phyloP scores from a whole-genome alignment of 2,329 filamentous ascomycete genomes.

The Metarhizium brunneum region DNA sequence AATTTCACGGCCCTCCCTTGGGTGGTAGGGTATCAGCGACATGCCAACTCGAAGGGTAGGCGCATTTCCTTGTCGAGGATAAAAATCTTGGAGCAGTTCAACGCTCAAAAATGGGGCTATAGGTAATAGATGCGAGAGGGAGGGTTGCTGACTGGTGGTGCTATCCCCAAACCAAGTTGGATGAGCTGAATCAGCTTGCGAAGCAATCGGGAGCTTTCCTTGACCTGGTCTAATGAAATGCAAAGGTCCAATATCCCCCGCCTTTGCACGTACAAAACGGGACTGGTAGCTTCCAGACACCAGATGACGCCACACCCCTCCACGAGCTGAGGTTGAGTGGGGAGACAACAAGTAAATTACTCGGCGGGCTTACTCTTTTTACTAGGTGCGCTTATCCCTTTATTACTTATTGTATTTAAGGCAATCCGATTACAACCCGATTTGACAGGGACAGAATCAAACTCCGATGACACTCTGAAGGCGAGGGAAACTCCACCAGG shows the following conservation, averaged over 20 bases:
- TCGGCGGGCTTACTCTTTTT: too few species aligned
- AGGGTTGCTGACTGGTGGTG: not conserved
- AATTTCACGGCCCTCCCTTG: conserved; percentile 65
- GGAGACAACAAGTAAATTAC: conserved; percentile 17
- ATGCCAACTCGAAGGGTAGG: conserved; percentile 17
- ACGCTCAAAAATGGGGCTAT: not conserved
- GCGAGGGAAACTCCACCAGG: too few species aligned
- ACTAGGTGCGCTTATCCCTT: too few species aligned
- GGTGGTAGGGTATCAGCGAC: conserved; percentile 70
- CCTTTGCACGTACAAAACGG: conserved; percentile 25
- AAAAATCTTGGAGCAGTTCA: not conserved
- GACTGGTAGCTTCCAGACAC: too few species aligned
- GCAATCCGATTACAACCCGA: too few species aligned
- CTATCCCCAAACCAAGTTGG: not conserved
- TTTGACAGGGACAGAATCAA: too few species aligned
- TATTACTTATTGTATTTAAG: too few species aligned
- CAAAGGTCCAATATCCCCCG: conserved; percentile 35
- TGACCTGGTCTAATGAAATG: not conserved
- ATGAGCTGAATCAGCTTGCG: not conserved
- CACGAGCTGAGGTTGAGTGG: too few species aligned
- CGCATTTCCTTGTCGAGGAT: conserved; percentile 3
- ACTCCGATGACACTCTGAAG: too few species aligned
- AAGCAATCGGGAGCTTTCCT: not conserved
- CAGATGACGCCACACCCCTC: too few species aligned
- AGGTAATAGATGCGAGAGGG: not conserved